Evolutionary conservation across 148 eudicot species (phyloP), one percentile per base, ranked within the genome.

Genomic region (Rhododendron griersonianum): DNA sequence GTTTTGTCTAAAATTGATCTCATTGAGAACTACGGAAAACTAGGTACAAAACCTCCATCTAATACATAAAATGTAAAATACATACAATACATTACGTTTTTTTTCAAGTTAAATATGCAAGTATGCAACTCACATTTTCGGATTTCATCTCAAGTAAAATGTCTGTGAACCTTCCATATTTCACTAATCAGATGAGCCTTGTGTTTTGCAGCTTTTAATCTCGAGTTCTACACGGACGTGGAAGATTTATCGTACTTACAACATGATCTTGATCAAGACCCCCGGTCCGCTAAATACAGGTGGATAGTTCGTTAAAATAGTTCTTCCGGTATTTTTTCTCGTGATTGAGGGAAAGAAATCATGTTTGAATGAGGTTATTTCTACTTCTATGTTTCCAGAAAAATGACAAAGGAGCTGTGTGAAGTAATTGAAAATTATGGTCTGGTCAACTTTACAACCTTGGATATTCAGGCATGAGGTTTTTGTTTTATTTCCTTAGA

Each of bases 1-100:
- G 98, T 97, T 45, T 86, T 97, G 84, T 97, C 99, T 1, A 97
- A 97, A 91, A 95, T 97, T 57, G 99, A 97, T 86, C 93, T 97
- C 33, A 95, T 95, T 86, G 98, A 97, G 89, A 93, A 87, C 91
- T 97, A 97, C 47, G 99, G 99, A 81, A 95, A 90, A 88, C 92
- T 97, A 90, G 98, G 99, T 95, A 87, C 53, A 65, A 65, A n/a
- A 35, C n/a, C 23, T 41, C 61, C 47, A 79, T 86, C 53, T 78
- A 45, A 35, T 41, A n/a, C 10, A 13, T 78, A 4, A 6, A 25
- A 50, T 8, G 2, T 9, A 23, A 13, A 15, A 50, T 57, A 74
- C 23, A 25, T n/a, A 7, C 5, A 67, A 21, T 7, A 21, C 15
- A 19, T 4, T 8, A 69, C 25, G 4, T 18, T 50, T 25, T 48